Evolutionary conservation across 495 filamentous ascomycete species (phyloP), one percentile per base, ranked within the genome.

Genomic region (Hypoxylon intermedium): DNA sequence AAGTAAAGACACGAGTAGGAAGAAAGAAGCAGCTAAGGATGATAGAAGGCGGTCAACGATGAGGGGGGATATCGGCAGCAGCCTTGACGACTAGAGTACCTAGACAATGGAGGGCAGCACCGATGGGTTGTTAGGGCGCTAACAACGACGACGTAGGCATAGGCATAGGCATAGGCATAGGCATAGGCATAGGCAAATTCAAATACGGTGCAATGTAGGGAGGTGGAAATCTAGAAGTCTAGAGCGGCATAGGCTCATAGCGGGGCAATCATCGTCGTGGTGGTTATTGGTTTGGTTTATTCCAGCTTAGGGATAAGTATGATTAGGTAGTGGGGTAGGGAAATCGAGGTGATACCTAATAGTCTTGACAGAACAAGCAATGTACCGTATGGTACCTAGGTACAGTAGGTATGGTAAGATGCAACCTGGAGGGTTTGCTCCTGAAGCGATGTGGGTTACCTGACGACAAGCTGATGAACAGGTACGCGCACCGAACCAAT

Each of bases 361-460:
- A n/a, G n/a, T n/a, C n/a, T n/a, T n/a, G n/a, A n/a, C n/a, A n/a
- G n/a, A n/a, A n/a, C n/a, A n/a, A n/a, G n/a, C n/a, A n/a, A n/a
- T n/a, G n/a, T 38, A 47, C 15, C 30, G 30, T 7, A 33, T 33
- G n/a, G 30, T 5, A 12, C 7, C 9, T 7, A 33, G 7, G 15
- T 1, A 41, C n/a, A 50, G 23, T 12, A 51, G 38, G 34, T 41
- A 28, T 48, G 38, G 61, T 41, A 54, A 4, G 36, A 57, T 66
- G 61, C 41, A 57, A 66, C 49, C 60, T 53, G 65, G 65, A 68
- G 62, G 59, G 54, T 68, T 71, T 69, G 65, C 68, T 68, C 68
- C 64, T 65, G 36, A 30, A 15, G 52, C 21, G 18, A 51, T 42
- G 60, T 58, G 64, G 50, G 40, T 42, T 58, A 49, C 53, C 53